Evolutionary conservation across 225 moss, liverwort and hornwort genomes (phyloP).

Genomic region (Polytrichum formosum): DNA sequence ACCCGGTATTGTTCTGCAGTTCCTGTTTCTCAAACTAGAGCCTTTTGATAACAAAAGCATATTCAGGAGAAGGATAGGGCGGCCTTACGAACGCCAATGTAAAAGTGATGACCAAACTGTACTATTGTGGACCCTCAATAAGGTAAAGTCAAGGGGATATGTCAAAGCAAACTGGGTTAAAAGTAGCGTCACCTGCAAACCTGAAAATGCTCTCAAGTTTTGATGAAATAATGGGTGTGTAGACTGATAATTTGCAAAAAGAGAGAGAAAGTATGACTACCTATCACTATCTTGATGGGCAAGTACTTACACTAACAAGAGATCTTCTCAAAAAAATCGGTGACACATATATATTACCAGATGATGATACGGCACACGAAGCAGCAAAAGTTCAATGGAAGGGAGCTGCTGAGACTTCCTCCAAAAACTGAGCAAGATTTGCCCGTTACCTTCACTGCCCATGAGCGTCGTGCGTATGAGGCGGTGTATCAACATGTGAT

Average conservation of each 20-base stretch:
- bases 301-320: too few species aligned
- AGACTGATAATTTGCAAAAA: too few species aligned
- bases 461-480: slow-evolving; percentile 93
- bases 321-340: neutral
- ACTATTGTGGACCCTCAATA: slow-evolving; percentile 93
- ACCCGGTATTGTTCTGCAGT: slow-evolving; percentile 43
- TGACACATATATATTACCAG: slow-evolving; percentile 38
- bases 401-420: slow-evolving; percentile 97
- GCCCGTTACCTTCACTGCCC: slow-evolving; percentile 83
- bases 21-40: slow-evolving; percentile 87
- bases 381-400: slow-evolving; percentile 99
- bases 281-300: too few species aligned
- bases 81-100: slow-evolving; percentile 93
- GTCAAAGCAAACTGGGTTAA: too few species aligned
- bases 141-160: slow-evolving; percentile 40
- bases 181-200: too few species aligned
- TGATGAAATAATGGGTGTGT: too few species aligned
- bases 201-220: too few species aligned
- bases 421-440: slow-evolving; percentile 99
- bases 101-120: slow-evolving; percentile 99
- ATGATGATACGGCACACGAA: slow-evolving; percentile 99
- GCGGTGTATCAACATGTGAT: slow-evolving; percentile 97
- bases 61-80: slow-evolving; percentile 87
- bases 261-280: too few species aligned
- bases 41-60: slow-evolving; percentile 88